phyloP scores from a whole-genome alignment of 306 rosid genomes.

The Begonia loranthoides region DNA sequence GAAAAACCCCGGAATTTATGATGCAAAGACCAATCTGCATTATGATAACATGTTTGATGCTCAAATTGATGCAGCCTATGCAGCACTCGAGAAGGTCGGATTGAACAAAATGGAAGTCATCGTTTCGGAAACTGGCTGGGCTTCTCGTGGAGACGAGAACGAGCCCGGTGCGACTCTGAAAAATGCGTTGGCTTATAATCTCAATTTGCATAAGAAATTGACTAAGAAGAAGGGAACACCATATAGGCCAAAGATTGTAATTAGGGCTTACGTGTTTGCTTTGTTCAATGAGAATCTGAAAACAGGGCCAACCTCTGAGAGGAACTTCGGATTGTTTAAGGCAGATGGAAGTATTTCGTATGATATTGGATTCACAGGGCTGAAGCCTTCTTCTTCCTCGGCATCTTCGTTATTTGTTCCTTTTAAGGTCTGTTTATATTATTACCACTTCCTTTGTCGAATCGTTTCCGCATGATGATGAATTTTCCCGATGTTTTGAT shows the following conservation, averaged over 20 bases:
- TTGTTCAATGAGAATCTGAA: conserved; percentile 79
- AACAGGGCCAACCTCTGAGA: conserved; percentile 73
- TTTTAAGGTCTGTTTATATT: conserved; percentile 44
- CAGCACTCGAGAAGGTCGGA: conserved; percentile 64
- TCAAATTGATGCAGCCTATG: conserved; percentile 62
- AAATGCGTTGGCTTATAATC: conserved; percentile 51
- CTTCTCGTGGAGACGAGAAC: conserved; percentile 43
- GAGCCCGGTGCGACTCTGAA: conserved; percentile 47
- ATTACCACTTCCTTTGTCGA: too few relatives aligned
- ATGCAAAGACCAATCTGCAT: conserved; percentile 55
- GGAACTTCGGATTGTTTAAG: conserved; percentile 74
- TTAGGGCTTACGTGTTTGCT: conserved; percentile 59
- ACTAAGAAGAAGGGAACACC: conserved; percentile 71
- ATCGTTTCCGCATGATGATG: too few relatives aligned
- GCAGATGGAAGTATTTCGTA: conserved; percentile 76
- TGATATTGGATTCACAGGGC: conserved; percentile 68
- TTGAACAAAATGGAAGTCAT: conserved; percentile 51
- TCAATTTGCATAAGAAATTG: conserved; percentile 33
- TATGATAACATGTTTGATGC: conserved; percentile 80
- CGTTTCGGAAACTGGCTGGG: conserved; percentile 86
- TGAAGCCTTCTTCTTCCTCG: conserved; percentile 39
- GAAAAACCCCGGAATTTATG: conserved; percentile 40
- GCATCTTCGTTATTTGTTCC: conserved; percentile 34
- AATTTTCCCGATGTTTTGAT: too few relatives aligned
- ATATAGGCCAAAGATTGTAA: conserved; percentile 47